phyloP scores from a whole-genome alignment of 2,329 filamentous ascomycete species.

The Fusarium continuum region DNA sequence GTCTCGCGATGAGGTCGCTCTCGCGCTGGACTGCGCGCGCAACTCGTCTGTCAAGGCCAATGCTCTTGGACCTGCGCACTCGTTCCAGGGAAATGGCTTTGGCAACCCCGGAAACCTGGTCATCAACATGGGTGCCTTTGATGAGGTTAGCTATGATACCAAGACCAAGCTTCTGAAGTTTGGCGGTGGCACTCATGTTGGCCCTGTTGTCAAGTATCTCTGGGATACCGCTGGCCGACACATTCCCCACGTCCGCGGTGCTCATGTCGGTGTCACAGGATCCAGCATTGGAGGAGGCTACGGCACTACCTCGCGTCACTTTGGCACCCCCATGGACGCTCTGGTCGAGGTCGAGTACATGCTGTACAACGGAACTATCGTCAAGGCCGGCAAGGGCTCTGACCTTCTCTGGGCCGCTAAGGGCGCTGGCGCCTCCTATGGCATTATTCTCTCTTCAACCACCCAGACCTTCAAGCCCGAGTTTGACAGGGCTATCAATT shows the following conservation, averaged over 20 bases:
- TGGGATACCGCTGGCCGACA: slow-evolving; percentile 41
- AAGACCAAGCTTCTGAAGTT: slow-evolving; percentile 31
- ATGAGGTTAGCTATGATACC: slow-evolving; percentile 35
- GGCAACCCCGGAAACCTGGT: slow-evolving; percentile 38
- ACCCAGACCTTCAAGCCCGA: slow-evolving; percentile 38
- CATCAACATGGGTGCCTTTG: slow-evolving; percentile 39
- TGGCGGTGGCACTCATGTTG: slow-evolving; percentile 39
- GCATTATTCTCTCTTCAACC: slow-evolving; percentile 38
- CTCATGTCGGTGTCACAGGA: slow-evolving; percentile 36
- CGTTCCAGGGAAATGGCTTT: slow-evolving; percentile 36
- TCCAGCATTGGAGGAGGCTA: slow-evolving; percentile 40
- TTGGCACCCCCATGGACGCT: slow-evolving; percentile 37
- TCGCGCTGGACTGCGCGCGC: slow-evolving; percentile 37
- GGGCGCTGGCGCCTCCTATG: slow-evolving; percentile 37
- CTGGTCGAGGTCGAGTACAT: slow-evolving; percentile 37
- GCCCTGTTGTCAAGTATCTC: slow-evolving; percentile 36
- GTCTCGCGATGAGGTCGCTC: slow-evolving; percentile 33
- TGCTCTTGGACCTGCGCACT: slow-evolving; percentile 39
- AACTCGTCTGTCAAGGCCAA: slow-evolving; percentile 34
- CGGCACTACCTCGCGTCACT: slow-evolving; percentile 29
- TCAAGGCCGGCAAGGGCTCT: slow-evolving; percentile 29
- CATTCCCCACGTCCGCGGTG: slow-evolving; percentile 38
- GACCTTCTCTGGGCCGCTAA: slow-evolving; percentile 40
- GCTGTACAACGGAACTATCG: slow-evolving; percentile 40
- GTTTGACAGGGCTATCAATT: slow-evolving; percentile 34